A percentile compares a stretch with the other conserved stretches of the same genome.
Evolutionary conservation across 371 early-diverging fungal genomes (phyloP).

Genomic region (Smittium culicis): DNA sequence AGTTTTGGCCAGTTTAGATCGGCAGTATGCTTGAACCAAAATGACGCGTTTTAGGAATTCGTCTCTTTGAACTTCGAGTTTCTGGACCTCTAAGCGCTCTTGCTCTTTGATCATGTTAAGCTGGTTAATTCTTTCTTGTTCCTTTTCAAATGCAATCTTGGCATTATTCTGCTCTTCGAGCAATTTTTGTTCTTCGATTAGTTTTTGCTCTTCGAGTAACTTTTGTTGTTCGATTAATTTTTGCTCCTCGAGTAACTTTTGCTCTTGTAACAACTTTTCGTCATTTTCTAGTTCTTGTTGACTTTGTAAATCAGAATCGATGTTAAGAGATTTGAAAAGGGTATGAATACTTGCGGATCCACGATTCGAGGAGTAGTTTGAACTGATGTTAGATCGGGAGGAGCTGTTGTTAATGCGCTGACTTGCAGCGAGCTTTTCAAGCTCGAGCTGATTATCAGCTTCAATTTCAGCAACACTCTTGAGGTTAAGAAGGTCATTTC

Average conservation of each 20-base stretch:
- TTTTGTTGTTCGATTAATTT: neutral
- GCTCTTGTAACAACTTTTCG: neutral
- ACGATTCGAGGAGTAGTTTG: too few species aligned
- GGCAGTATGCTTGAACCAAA: constrained; percentile 38
- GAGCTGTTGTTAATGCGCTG: too few species aligned
- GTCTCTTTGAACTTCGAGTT: constrained; percentile 22
- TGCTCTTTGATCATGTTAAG: constrained; percentile 8
- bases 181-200: neutral
- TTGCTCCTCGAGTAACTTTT: neutral
- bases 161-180: neutral
- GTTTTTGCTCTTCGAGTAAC: neutral
- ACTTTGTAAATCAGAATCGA: neutral
- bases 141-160: neutral
- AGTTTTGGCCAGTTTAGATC: constrained; percentile 43
- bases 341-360: too few species aligned
- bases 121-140: constrained; percentile 2
- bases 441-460: neutral
- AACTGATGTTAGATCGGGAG: too few species aligned
- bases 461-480: neutral
- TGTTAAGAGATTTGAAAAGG: too few species aligned
- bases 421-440: neutral
- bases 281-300: neutral
- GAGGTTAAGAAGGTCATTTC: neutral
- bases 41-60: constrained; percentile 29
- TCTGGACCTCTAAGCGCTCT: constrained; percentile 10